phyloP scores from a whole-genome alignment of 257 asterid genomes.

The Lavandula angustifolia region DNA sequence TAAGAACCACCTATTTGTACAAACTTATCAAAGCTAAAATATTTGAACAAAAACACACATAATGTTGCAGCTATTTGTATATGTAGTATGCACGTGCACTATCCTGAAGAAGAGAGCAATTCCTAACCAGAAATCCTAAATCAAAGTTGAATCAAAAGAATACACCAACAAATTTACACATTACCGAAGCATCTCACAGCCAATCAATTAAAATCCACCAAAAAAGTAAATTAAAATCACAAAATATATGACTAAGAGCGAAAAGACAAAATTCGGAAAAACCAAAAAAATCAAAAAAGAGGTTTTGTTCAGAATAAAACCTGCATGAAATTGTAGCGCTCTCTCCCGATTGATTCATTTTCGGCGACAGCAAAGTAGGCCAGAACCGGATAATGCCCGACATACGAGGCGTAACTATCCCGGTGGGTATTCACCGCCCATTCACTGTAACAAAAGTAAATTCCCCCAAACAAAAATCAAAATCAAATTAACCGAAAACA shows the following conservation, averaged over 20 bases:
- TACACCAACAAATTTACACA: not conserved
- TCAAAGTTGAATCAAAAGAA: not conserved
- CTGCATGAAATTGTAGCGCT: slow-evolving; percentile 99
- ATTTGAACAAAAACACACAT: not conserved
- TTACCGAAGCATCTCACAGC: not conserved
- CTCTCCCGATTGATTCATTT: slow-evolving; percentile 96
- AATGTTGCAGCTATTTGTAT: not conserved
- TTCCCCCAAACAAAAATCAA: not conserved
- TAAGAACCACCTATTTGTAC: not conserved
- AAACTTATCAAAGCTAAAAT: not conserved
- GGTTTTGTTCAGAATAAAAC: slow-evolving; percentile 29
- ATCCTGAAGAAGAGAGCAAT: not conserved
- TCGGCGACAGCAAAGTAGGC: slow-evolving; percentile 93
- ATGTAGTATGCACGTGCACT: not conserved
- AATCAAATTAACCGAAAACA: not conserved
- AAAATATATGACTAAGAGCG: not conserved
- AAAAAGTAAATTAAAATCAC: not conserved
- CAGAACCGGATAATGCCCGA: slow-evolving; percentile 88
- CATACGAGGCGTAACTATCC: slow-evolving; percentile 86
- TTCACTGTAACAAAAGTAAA: slow-evolving; percentile 51
- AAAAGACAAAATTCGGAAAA: too few species aligned
- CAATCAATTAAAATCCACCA: not conserved
- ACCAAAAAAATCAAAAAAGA: too few species aligned
- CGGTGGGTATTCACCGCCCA: slow-evolving; percentile 99
- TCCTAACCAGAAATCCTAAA: not conserved